Base-by-base conservation (phyloP, 2,329 filamentous ascomycete genomes). In the Lizonia empirigonia region DNA sequence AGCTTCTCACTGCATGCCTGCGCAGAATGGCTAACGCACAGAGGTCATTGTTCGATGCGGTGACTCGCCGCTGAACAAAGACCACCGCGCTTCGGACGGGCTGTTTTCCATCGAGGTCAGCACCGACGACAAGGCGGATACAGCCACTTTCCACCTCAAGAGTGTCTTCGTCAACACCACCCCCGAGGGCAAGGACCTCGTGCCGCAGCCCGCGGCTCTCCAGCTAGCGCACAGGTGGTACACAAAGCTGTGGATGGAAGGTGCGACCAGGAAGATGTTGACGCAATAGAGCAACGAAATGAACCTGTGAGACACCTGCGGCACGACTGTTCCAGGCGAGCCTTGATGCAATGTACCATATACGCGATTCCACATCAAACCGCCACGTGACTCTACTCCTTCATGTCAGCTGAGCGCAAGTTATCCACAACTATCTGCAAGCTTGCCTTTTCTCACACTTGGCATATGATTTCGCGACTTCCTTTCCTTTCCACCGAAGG, bases 161-260 rank as follows among this genome's bases (percentile, higher is more conserved):
- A 72, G 68, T 20, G 63, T 73, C 2, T 74, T 75, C 41, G 65
- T 74, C 26, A 66, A 75, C 44, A 74, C 71, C 6, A 72, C 70
- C 7, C 63, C 65, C 0, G 71, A 72, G 23, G 73, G 71, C 12
- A 67, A 67, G 53, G 52, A 56, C 19, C 30, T 53, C 1, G 47
- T 59, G 38, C 63, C 67, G 16, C 47, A 70, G 50, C 69, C 72
- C 1, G 61, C 55, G 60, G 51, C 44, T 6, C 66, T 74, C 37
- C 64, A 72, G 48, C 57, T 65, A 23, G 50, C 62, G 34, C 73
- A 74, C 55, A 59, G 67, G 32, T 59, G 67, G 59, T 74, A 74
- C 33, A 72, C 71, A 0, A 74, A 74, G 59, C 56, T 75, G 18
- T 74, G 71, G 73, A 74, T 75, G 72, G 73, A 75, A 59, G 71